These are phyloP conservation scores for Starmera pachycereana DNA, from an alignment of 805 yeast species.

Conservation along the genomic window DNA sequence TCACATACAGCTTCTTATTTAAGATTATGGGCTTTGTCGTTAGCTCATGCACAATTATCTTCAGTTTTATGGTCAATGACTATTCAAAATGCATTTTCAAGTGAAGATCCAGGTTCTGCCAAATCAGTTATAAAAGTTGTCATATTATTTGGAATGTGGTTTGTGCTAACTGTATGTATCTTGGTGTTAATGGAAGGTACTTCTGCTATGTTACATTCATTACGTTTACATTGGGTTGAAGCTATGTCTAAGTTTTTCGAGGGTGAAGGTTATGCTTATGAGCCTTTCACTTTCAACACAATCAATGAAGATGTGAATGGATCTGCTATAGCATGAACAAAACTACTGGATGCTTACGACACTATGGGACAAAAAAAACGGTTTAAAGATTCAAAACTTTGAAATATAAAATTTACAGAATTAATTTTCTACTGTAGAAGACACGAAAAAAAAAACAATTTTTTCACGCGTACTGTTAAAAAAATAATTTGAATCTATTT, in stretches of 20 bases:
- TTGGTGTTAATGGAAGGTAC: conserved; percentile 98
- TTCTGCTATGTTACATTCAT: conserved; percentile 97
- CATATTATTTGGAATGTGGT: conserved; percentile 89
- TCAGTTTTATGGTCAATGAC: conserved; percentile 97
- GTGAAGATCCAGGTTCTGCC: conserved; percentile 33
- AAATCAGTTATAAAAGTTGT: conserved; percentile 69
- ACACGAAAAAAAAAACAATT: no score
- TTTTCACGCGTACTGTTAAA: no score
- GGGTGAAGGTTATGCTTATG: conserved; percentile 90
- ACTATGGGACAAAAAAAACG: no score
- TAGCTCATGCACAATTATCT: conserved; percentile 94
- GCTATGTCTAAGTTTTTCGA: conserved; percentile 96
- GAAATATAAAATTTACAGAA: no score
- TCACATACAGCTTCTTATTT: conserved; percentile 97
- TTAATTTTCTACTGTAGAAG: no score
- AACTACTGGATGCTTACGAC: no score
- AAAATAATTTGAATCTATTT: no score
- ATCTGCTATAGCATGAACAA: no score
- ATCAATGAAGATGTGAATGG: neutral
- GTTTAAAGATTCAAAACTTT: no score
- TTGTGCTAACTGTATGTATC: conserved; percentile 79
- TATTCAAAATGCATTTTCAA: conserved; percentile 62
- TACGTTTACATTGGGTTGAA: conserved; percentile 98
- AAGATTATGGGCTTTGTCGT: conserved; percentile 93
- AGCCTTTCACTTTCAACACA: conserved; percentile 69